Base-by-base conservation (phyloP, 2,329 filamentous ascomycete genomes). In the Dactylellina cionopaga region DNA sequence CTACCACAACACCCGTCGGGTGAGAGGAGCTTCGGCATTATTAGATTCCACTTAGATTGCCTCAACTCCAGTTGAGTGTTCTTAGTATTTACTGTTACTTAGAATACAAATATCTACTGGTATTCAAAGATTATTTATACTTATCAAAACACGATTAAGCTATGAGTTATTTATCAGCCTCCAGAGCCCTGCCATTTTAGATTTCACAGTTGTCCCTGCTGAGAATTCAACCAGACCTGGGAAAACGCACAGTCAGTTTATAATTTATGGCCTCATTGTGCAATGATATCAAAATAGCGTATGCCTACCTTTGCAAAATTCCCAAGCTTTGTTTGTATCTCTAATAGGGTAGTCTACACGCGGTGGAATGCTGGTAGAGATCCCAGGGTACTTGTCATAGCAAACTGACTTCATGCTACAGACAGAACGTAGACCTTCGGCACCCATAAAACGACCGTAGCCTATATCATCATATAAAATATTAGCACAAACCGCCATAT, bases 381-480 rank as follows among this genome's bases (percentile, higher is more conserved):
- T 78, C 1, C 88, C 76, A 13, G 82, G 84, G 68, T 85, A 84
- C 33, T 89, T 84, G 82, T 99, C 95, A 74, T 88, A 84, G 78
- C 92, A 96, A 29, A 99, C 83, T 64, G 90, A 88, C 83, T 99
- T 99, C 75, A 88, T 80, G 80, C 98, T 97, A 80, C 92, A 96
- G 60, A 99, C 79, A 2, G 89, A 89, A 33, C 92, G 85, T 19
- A 99, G 81, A 0, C 95, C 95, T 80, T 99, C 95, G 75, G 91
- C 89, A 22, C 92, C 95, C 0, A 92, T 94, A 81, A 99, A 99
- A 1, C 94, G 86, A 1, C 95, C 95, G 80, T 98, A 98, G 1
- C 68, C 68, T 70, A 31, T 59, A 63, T 25, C 46, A 25, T 66
- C 0, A 25, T 1, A 5, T 17, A 39, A 25, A 25, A 29, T 29